phyloP scores from a whole-genome alignment of 2,329 filamentous ascomycete species.

The Decorospora gaudefroyi region DNA sequence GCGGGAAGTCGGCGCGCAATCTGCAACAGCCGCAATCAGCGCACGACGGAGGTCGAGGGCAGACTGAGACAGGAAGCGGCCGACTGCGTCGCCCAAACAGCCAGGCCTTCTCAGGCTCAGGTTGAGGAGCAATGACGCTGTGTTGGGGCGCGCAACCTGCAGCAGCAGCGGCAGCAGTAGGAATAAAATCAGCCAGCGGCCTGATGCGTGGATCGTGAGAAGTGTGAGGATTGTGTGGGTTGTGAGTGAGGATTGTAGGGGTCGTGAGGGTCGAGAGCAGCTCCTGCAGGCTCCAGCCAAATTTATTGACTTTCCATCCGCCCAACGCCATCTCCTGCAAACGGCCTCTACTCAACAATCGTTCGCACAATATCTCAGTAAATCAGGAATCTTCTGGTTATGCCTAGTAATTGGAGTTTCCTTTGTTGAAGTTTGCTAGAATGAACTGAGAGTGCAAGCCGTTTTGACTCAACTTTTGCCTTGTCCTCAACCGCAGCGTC shows the following conservation, averaged over 20 bases:
- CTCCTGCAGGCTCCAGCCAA: background rate
- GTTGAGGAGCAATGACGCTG: constrained; percentile 1
- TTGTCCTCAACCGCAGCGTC: background rate
- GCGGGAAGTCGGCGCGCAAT: background rate
- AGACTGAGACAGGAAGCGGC: constrained; percentile 1
- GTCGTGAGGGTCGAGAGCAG: background rate
- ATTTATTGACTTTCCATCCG: background rate
- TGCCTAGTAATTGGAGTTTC: too few relatives aligned
- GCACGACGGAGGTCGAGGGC: background rate
- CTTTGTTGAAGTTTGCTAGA: too few relatives aligned
- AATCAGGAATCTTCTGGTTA: too few relatives aligned
- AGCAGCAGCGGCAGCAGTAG: background rate
- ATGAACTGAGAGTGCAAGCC: too few relatives aligned
- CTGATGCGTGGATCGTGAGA: background rate
- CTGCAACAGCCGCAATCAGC: too few relatives aligned
- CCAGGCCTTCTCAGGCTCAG: constrained; percentile 5
- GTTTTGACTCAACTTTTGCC: too few relatives aligned
- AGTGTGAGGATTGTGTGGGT: background rate
- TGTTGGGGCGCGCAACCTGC: background rate
- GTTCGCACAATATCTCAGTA: background rate
- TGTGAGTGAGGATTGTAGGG: background rate
- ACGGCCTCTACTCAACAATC: background rate
- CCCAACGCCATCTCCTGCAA: background rate
- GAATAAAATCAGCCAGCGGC: background rate
- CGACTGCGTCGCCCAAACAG: constrained; percentile 1